A percentile compares a stretch with the other conserved stretches of the same genome.
Evolutionary conservation across 257 asterid species (phyloP).

Genomic region (Solanum habrochaites): DNA sequence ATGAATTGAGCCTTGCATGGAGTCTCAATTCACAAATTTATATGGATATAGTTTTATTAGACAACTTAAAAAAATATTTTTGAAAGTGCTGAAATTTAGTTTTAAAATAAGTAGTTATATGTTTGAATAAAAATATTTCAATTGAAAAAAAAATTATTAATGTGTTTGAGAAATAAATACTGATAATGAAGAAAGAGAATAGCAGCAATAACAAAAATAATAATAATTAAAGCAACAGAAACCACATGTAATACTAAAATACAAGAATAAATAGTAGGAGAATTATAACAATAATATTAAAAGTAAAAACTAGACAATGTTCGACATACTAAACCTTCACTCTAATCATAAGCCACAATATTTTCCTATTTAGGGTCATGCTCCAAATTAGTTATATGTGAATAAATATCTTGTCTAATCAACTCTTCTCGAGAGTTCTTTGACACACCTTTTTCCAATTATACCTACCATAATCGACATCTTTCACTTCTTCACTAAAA

Average conservation of each 20-base stretch:
- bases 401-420: not conserved
- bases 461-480: not conserved
- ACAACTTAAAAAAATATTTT: not conserved
- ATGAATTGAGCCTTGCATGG: not conserved
- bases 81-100: no score
- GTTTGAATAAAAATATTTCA: no score
- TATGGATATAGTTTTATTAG: not conserved
- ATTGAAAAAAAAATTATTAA: no score
- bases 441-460: not conserved
- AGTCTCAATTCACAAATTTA: not conserved
- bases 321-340: not conserved
- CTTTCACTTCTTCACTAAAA: no score
- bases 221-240: no score
- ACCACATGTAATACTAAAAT: not conserved
- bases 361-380: not conserved
- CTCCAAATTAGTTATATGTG: fast-evolving
- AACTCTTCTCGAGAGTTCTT: not conserved
- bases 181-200: no score
- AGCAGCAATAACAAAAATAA: no score
- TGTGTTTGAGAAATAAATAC: no score
- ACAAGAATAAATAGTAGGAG: not conserved
- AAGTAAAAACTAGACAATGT: not conserved
- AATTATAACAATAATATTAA: no score
- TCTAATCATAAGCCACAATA: not conserved
- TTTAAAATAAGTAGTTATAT: no score